phyloP scores from a whole-genome alignment of 495 filamentous ascomycete species.

The Penicillium riverlandense region DNA sequence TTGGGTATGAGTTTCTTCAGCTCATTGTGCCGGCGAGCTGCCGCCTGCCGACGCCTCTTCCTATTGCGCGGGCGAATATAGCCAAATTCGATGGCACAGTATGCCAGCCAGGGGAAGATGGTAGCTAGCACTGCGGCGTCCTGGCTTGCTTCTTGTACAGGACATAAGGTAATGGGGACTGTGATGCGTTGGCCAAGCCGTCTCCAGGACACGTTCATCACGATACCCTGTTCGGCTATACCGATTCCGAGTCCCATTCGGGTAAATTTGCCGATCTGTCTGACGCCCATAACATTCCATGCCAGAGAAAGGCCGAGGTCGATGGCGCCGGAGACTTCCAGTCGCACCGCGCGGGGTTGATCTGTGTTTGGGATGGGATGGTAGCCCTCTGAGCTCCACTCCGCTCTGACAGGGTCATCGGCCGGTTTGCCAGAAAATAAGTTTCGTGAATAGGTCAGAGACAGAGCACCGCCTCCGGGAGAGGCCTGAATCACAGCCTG shows the following conservation, averaged over 20 bases:
- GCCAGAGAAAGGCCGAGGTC: slow-evolving; percentile 14
- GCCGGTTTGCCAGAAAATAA: slow-evolving; percentile 32
- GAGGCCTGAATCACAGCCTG: slow-evolving; percentile 18
- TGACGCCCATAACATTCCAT: slow-evolving; percentile 34
- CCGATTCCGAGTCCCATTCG: slow-evolving; percentile 35
- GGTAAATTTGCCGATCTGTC: slow-evolving; percentile 30
- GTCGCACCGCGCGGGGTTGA: slow-evolving; percentile 27
- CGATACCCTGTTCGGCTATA: slow-evolving; percentile 24
- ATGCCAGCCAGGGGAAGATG: slow-evolving; percentile 40
- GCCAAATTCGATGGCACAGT: slow-evolving; percentile 44
- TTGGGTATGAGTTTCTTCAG: slow-evolving; percentile 35
- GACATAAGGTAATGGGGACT: slow-evolving; percentile 32
- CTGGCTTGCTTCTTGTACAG: slow-evolving; percentile 26
- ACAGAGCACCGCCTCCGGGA: slow-evolving; percentile 20
- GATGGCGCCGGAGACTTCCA: slow-evolving; percentile 21
- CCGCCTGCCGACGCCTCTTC: slow-evolving; percentile 24
- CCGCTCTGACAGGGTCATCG: slow-evolving; percentile 23
- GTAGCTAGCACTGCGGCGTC: slow-evolving; percentile 31
- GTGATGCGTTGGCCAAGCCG: slow-evolving; percentile 35
- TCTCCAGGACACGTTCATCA: slow-evolving; percentile 34
- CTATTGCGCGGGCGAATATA: slow-evolving; percentile 35
- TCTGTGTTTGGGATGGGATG: slow-evolving; percentile 22
- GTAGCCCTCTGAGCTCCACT: slow-evolving; percentile 39
- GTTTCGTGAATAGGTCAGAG: slow-evolving; percentile 32
- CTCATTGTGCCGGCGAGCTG: slow-evolving; percentile 30